Conservation (phyloP, 371 early-diverging fungal genomes). For the Fennellomyces sp. region DNA sequence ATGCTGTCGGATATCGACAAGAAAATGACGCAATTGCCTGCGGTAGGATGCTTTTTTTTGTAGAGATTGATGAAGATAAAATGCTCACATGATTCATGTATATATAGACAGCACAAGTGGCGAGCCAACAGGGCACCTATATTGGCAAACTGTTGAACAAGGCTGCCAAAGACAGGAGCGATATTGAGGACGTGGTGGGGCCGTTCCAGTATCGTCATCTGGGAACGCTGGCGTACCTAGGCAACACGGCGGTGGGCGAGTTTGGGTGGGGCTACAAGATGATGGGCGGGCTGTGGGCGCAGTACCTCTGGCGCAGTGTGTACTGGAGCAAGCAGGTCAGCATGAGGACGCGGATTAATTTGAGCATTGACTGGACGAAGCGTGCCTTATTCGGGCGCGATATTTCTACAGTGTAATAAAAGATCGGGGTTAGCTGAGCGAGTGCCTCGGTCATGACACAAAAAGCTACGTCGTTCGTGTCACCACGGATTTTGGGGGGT, state of each 20-base stretch:
- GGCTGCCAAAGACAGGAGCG: constrained; percentile 16
- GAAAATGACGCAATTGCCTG: constrained; percentile 73
- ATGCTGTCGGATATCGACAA: constrained; percentile 67
- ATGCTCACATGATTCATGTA: background rate
- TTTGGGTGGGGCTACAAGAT: constrained; percentile 55
- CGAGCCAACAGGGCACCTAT: constrained; percentile 83
- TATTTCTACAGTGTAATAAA: constrained; percentile 24
- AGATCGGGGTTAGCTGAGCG: background rate
- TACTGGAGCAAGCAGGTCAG: constrained; percentile 66
- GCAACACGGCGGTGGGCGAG: constrained; percentile 73
- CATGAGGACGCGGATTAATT: constrained; percentile 41
- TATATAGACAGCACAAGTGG: constrained; percentile 83
- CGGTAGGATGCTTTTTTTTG: constrained; percentile 41
- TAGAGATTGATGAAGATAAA: background rate
- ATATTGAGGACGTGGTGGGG: constrained; percentile 14
- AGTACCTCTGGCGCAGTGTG: constrained; percentile 71
- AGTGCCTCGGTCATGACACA: background rate
- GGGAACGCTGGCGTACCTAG: constrained; percentile 83
- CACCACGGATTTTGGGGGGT: background rate
- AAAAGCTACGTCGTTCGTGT: background rate
- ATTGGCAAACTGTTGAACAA: constrained; percentile 61
- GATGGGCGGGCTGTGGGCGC: constrained; percentile 60
- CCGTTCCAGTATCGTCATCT: constrained; percentile 75
- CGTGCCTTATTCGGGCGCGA: constrained; percentile 47
- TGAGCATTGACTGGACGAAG: constrained; percentile 47